Conservation (phyloP, 1,139 yeast species). For the Pichia sp. region DNA sequence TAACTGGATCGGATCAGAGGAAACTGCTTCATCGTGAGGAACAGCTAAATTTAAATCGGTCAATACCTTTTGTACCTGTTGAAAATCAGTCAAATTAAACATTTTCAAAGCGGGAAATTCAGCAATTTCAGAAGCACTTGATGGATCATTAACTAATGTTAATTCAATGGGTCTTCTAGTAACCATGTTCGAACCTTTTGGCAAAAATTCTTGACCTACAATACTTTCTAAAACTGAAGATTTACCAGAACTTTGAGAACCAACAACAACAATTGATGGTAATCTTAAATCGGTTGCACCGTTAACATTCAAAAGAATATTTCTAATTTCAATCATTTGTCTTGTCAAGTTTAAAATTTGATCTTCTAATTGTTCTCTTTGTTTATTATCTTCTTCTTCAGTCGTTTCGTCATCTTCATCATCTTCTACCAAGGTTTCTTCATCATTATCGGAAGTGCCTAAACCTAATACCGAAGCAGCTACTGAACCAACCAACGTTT, state of each 20-base stretch:
- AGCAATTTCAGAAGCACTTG: conserved; percentile 77
- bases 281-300: conserved; percentile 66
- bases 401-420: conserved; percentile 37
- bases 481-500: conserved; percentile 14
- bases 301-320: conserved; percentile 69
- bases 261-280: conserved; percentile 94
- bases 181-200: conserved; percentile 94
- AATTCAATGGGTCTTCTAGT: conserved; percentile 75
- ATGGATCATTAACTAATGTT: conserved; percentile 82
- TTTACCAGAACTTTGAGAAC: conserved; percentile 96
- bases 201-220: conserved; percentile 91
- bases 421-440: conserved; percentile 17
- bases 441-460: conserved; percentile 3
- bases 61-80: conserved; percentile 78
- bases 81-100: conserved; percentile 77
- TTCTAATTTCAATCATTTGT: conserved; percentile 94
- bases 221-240: conserved; percentile 90
- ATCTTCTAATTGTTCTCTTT: conserved; percentile 53
- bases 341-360: conserved; percentile 83
- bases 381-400: conserved; percentile 31
- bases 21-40: conserved; percentile 41
- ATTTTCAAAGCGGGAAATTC: conserved; percentile 89
- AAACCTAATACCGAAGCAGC: conserved; percentile 15
- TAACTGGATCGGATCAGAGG: conserved; percentile 24
- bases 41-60: conserved; percentile 90